Conservation (phyloP, 1,139 yeast genomes). For the Yamadazyma atmosphaerica region DNA sequence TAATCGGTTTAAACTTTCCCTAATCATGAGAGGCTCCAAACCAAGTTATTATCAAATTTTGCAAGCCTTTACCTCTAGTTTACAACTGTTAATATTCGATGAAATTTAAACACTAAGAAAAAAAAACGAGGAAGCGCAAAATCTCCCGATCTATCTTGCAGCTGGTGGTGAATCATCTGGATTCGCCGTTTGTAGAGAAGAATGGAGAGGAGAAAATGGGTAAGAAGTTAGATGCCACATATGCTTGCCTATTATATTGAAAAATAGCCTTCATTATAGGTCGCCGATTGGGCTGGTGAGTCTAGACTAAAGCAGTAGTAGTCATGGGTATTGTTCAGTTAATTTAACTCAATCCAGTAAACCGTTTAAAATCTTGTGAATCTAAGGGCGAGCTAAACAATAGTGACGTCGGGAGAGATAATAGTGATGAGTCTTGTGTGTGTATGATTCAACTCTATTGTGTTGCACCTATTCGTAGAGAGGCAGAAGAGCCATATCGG, state of each 20-base stretch:
- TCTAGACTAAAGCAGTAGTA: neutral
- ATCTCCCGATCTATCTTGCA: too few relatives aligned
- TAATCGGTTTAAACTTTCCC: neutral
- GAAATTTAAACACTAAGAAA: neutral
- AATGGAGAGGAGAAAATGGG: neutral
- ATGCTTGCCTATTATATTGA: neutral
- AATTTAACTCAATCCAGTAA: constrained; percentile 4
- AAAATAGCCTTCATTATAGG: neutral
- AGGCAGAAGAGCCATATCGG: too few relatives aligned
- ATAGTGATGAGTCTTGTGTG: neutral
- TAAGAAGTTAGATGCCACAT: neutral
- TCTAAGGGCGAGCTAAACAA: neutral
- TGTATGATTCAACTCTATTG: neutral
- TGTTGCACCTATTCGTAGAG: too few relatives aligned
- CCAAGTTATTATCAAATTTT: neutral
- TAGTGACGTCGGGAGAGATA: too few relatives aligned
- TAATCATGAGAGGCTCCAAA: neutral
- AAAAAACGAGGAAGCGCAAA: too few relatives aligned
- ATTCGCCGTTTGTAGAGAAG: too few relatives aligned
- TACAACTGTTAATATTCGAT: neutral
- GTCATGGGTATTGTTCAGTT: constrained; percentile 1
- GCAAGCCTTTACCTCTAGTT: neutral
- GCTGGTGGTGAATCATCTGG: too few relatives aligned
- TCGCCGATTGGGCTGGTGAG: neutral
- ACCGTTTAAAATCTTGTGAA: constrained; percentile 1